Evolutionary conservation across 2,329 filamentous ascomycete species (phyloP).

Genomic region (Geosmithia putterillii): DNA sequence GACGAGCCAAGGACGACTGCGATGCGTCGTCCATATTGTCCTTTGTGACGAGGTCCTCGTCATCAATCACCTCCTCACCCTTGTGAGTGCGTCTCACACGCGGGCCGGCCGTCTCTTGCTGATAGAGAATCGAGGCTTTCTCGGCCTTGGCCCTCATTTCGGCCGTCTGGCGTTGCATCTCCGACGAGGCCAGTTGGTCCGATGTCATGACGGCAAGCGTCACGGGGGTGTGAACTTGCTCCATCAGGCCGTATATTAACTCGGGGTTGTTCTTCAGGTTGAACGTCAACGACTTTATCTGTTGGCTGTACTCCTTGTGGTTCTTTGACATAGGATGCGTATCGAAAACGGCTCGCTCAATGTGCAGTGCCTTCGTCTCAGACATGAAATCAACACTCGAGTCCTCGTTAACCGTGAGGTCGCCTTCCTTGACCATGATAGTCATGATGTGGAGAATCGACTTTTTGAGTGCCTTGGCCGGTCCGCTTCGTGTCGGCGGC

Average conservation of each 20-base stretch:
- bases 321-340: constrained; percentile 31
- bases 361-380: constrained; percentile 60
- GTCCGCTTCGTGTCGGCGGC: constrained; percentile 50
- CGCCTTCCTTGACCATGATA: constrained; percentile 52
- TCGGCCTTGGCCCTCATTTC: constrained; percentile 68
- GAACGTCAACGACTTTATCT: constrained; percentile 66
- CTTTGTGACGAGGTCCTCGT: constrained; percentile 39
- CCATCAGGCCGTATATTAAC: constrained; percentile 64
- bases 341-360: constrained; percentile 60
- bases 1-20: constrained; percentile 11
- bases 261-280: constrained; percentile 85
- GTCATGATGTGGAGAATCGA: constrained; percentile 54
- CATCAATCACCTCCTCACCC: constrained; percentile 80
- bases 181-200: constrained; percentile 84
- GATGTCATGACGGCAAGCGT: constrained; percentile 77
- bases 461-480: constrained; percentile 59
- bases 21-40: constrained; percentile 17
- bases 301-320: constrained; percentile 39
- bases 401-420: constrained; percentile 50
- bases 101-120: constrained; percentile 53
- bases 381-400: constrained; percentile 52
- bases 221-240: constrained; percentile 57
- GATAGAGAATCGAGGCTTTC: constrained; percentile 73
- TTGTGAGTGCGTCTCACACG: constrained; percentile 86
- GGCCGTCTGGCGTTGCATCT: constrained; percentile 67